Evolutionary conservation across 1,284 basidiomycete species (phyloP), one percentile per base, ranked within the genome.

Genomic region (Ceratobasidium papillatum): DNA sequence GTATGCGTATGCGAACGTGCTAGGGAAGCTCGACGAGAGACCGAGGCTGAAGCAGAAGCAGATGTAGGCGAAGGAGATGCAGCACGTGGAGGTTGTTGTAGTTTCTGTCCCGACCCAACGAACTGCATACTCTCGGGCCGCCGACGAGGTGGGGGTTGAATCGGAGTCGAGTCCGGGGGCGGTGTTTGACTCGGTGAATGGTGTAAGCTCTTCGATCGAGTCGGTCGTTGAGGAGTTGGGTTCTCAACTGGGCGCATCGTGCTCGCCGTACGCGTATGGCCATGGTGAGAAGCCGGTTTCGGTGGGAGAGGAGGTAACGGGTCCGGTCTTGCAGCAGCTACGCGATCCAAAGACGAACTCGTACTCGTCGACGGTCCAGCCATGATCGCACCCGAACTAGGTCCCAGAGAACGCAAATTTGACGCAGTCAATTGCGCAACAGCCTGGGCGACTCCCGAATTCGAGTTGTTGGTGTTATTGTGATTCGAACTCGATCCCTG

Each of bases 311-410:
- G 65, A 25, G 65, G 65, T 25, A 68, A 41, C 36, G 65, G 65
- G 36, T 68, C 65, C 7, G 47, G 65, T 36, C 65, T 47, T 3
- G 65, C 65, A n/a, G 36, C n/a, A 4, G 65, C 65, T 17, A 71
- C 69, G 19, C 47, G 68, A 22, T 75, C 75, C 34, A 75, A 22
- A 9, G 75, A 76, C 19, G 75, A 76, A 7, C 56, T 52, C 17
- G 64, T 63, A 52, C 51, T 59, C 12, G 75, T 49, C 43, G 75
- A 76, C 22, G 73, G 64, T n/a, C 62, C 62, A 58, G 38, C 63
- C 22, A 17, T 34, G 1, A 22, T 19, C 25, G 56, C 49, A 32
- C 45, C 45, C 9, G 58, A 41, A 7, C 63, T 34, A 2, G 75
- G 74, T 3, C 56, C 56, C 2, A 74, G 30, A 11, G 65, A 47